These are phyloP conservation scores for Chlorencoelia australis DNA, from an alignment of 2,329 filamentous ascomycete genomes.

Conservation along the genomic window DNA sequence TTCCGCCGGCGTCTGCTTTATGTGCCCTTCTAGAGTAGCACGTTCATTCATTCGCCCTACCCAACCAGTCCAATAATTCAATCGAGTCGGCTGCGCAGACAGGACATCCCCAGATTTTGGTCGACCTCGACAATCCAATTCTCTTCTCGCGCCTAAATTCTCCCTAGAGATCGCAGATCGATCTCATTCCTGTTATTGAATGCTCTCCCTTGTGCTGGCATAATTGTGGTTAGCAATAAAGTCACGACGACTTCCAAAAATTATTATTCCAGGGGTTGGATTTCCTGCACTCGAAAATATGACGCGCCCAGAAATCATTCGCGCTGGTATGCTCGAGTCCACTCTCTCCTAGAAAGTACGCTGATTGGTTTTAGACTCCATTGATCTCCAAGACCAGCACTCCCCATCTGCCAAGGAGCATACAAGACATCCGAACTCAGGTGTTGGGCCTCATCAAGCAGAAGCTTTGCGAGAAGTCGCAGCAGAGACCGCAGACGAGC, in stretches of 20 bases:
- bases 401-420: conserved; percentile 81
- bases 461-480: conserved; percentile 72
- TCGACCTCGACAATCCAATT: neutral
- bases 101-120: too few species aligned
- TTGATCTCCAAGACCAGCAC: conserved; percentile 82
- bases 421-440: conserved; percentile 41
- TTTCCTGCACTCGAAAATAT: conserved; percentile 25
- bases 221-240: too few species aligned
- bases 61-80: too few species aligned
- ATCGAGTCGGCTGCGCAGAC: too few species aligned
- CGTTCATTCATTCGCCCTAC: too few species aligned
- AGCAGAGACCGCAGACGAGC: conserved; percentile 65
- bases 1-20: too few species aligned
- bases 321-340: conserved; percentile 36
- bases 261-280: conserved; percentile 3
- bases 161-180: too few species aligned
- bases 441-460: conserved; percentile 64
- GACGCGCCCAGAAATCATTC: conserved; percentile 45
- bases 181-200: too few species aligned
- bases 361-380: conserved; percentile 58
- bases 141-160: neutral
- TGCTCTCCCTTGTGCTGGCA: neutral
- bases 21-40: too few species aligned
- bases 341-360: conserved; percentile 1
- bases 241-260: neutral